phyloP scores from a whole-genome alignment of 2,329 filamentous ascomycete genomes.

The Pyrenophora tritici-repentis region DNA sequence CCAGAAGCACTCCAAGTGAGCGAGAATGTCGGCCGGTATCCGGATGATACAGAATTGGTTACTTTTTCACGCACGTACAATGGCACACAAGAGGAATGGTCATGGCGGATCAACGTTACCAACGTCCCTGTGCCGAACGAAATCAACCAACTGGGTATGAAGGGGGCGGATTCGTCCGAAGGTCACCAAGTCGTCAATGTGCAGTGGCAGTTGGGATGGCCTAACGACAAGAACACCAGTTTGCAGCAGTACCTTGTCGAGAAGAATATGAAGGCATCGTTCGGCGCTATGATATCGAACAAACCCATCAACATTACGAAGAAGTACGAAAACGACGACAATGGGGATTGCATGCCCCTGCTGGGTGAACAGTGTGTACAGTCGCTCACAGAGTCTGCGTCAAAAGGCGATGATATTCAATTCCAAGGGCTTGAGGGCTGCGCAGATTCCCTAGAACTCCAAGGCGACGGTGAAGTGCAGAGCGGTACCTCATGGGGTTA shows the following conservation, averaged over 20 bases:
- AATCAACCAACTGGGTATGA: neutral
- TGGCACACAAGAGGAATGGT: neutral
- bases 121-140: neutral
- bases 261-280: neutral
- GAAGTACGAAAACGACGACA: neutral
- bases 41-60: neutral
- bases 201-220: constrained; percentile 9
- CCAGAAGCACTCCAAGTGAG: constrained; percentile 1
- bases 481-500: neutral
- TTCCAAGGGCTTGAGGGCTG: neutral
- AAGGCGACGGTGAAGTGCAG: neutral
- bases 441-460: neutral
- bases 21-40: neutral
- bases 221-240: neutral
- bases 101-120: constrained; percentile 4
- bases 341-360: constrained; percentile 1
- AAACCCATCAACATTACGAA: neutral
- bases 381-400: neutral
- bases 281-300: constrained; percentile 1
- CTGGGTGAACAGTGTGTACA: constrained; percentile 1
- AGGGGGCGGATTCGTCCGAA: neutral
- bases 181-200: neutral
- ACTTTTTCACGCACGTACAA: neutral
- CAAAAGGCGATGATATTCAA: neutral
- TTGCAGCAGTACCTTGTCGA: neutral